Evolutionary conservation across 768 basidiomycete species (phyloP), one percentile per base, ranked within the genome.

Genomic region (Mycena leptocephala): DNA sequence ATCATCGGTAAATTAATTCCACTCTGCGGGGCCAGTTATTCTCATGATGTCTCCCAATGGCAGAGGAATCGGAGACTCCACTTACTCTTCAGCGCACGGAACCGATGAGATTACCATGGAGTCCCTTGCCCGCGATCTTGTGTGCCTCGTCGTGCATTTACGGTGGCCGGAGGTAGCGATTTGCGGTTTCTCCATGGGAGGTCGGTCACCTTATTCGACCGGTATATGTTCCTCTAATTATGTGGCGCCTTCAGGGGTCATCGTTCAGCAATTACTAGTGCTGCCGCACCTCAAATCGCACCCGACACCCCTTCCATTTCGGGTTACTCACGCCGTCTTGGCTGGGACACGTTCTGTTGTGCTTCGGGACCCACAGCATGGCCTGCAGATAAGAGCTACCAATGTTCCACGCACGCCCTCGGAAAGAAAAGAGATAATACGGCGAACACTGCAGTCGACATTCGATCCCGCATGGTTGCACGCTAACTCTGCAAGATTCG

Each of bases 101-200:
- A 76, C 79, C 26, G 82, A 83, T 51, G 70, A 79, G n/a, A 79
- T 84, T 43, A 79, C 81, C 8, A 79, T 84, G 24, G 82, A 83
- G 64, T 79, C 78, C 41, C 75, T 84, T 26, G 83, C 83, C 33
- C 73, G 79, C 46, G 83, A 84, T 65, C 75, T 84, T 2, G 63
- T 81, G 11, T 69, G 64, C 35, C 80, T 84, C 33, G 75, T 84
- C 22, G 64, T 70, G 63, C 41, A 69, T 65, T 63, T 84, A 33
- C 75, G 76, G 22, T 83, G 82, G 79, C 67, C 64, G 32, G 73
- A 81, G 37, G 70, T 84, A 37, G 79, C 81, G 35, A 75, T 84
- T 28, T 81, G 83, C 43, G 82, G 83, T 7, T 73, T 79, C 67
- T 84, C 83, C 32, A 83, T 84, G 83, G 83, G 83, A 53, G 83